A percentile compares a stretch with the other conserved stretches of the same genome.
Conservation (phyloP, 73 alveolate species). For the Stentor roeselii region DNA sequence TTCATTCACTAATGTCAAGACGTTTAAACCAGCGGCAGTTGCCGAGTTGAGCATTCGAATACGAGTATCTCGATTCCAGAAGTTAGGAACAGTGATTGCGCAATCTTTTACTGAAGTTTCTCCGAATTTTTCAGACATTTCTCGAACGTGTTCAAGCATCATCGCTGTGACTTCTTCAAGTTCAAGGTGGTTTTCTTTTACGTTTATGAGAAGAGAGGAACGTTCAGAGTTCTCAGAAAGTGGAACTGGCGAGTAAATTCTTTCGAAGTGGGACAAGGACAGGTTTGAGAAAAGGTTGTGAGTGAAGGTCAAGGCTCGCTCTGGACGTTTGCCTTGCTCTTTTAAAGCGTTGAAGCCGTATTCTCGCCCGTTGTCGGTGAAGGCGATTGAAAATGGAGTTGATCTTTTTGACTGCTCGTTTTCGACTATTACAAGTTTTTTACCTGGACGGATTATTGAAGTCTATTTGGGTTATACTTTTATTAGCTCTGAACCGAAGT, state of each 20-base stretch:
- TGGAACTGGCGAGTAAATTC: conserved; percentile 37
- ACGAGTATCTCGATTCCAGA: conserved; percentile 58
- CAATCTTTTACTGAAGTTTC: conserved; percentile 53
- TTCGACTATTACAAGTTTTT: conserved; percentile 88
- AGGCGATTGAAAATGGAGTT: conserved; percentile 70
- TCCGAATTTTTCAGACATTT: conserved; percentile 59
- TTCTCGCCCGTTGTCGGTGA: conserved; percentile 59
- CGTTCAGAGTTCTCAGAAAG: conserved; percentile 26
- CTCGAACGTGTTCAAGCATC: conserved; percentile 52
- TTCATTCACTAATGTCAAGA: conserved; percentile 81
- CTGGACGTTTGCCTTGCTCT: conserved; percentile 58
- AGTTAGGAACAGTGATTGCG: conserved; percentile 79
- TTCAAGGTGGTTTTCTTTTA: conserved; percentile 31
- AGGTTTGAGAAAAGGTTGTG: conserved; percentile 50
- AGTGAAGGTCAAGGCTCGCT: conserved; percentile 45
- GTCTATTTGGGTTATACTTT: conserved; percentile 60
- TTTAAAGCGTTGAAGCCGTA: conserved; percentile 64
- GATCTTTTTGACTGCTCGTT: conserved; percentile 81
- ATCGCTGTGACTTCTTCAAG: conserved; percentile 74
- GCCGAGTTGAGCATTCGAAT: conserved; percentile 62
- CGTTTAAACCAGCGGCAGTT: conserved; percentile 80
- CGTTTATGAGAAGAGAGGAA: conserved; percentile 35
- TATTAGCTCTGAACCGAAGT: conserved; percentile 85
- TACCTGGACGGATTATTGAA: conserved; percentile 84
- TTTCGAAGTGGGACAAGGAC: background rate